Evolutionary conservation across 2,329 filamentous ascomycete species (phyloP).

Genomic region (Pezicula radicicola): DNA sequence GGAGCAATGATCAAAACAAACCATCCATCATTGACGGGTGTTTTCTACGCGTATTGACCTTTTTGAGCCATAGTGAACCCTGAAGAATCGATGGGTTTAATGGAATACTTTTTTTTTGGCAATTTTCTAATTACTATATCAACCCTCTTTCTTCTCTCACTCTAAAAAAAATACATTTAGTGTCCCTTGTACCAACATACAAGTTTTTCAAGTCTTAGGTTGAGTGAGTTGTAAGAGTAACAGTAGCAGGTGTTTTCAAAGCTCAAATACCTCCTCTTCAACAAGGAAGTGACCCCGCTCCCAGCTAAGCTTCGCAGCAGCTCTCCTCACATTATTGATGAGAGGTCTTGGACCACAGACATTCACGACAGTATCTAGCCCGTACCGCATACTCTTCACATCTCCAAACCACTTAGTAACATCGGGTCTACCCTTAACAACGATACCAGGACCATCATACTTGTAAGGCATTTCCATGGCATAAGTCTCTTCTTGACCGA

Average conservation of each 20-base stretch:
- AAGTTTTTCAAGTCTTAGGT: no score
- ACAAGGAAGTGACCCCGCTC: constrained; percentile 8
- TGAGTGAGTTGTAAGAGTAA: no score
- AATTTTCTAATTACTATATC: no score
- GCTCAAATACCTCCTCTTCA: constrained; percentile 18
- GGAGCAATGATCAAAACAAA: no score
- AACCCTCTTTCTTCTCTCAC: no score
- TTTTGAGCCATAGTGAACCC: no score
- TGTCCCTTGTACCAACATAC: no score
- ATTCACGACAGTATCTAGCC: constrained; percentile 11
- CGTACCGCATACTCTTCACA: background rate
- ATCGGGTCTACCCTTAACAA: constrained; percentile 11
- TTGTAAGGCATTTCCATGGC: background rate
- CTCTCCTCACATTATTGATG: constrained; percentile 7
- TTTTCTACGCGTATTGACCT: no score
- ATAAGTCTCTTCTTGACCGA: background rate
- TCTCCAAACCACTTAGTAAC: constrained; percentile 6
- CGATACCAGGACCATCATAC: constrained; percentile 4
- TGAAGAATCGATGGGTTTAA: no score
- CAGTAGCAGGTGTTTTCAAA: background rate
- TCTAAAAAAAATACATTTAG: constrained; percentile 38
- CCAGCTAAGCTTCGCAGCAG: constrained; percentile 9
- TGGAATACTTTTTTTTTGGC: no score
- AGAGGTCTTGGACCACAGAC: constrained; percentile 11
- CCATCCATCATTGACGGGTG: no score